A percentile compares a stretch with the other conserved stretches of the same genome.
Conservation (phyloP, 225 moss, liverwort and hornwort genomes). For the Sphagnum contortum region DNA sequence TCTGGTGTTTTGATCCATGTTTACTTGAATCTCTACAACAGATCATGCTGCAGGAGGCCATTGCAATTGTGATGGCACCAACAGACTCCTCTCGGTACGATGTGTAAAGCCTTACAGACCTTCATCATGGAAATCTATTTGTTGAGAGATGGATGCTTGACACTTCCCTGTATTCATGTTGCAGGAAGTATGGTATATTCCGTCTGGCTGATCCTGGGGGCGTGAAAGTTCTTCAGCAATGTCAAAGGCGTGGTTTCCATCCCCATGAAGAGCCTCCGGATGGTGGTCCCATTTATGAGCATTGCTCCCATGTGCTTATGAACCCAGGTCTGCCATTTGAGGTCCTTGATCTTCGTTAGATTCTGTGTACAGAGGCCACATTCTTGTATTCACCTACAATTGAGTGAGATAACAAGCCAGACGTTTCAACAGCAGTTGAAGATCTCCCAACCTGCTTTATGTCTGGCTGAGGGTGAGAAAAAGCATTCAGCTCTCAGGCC, state of each 20-base stretch:
- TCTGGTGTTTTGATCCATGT: too few relatives aligned
- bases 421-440: too few relatives aligned
- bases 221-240: slow-evolving; percentile 83
- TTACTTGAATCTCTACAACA: slow-evolving; percentile 7
- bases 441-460: too few relatives aligned
- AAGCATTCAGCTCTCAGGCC: too few relatives aligned
- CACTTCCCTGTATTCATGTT: background rate
- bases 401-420: slow-evolving; percentile 1
- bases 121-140: too few relatives aligned
- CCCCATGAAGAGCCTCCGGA: slow-evolving; percentile 77
- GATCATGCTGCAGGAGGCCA: slow-evolving; percentile 98
- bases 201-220: slow-evolving; percentile 88
- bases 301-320: slow-evolving; percentile 93
- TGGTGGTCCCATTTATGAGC: slow-evolving; percentile 89
- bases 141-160: too few relatives aligned
- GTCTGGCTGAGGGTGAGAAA: too few relatives aligned
- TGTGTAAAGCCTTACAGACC: background rate
- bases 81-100: slow-evolving; percentile 68
- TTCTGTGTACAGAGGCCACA: slow-evolving; percentile 20
- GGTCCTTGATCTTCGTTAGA: slow-evolving; percentile 77
- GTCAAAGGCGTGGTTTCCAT: slow-evolving; percentile 91
- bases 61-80: slow-evolving; percentile 99
- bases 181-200: slow-evolving; percentile 88
- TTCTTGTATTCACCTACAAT: slow-evolving; percentile 28
- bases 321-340: slow-evolving; percentile 75